These are phyloP conservation scores for Colletotrichum tropicicola DNA, from an alignment of 2,329 filamentous ascomycete genomes.

Conservation along the genomic window DNA sequence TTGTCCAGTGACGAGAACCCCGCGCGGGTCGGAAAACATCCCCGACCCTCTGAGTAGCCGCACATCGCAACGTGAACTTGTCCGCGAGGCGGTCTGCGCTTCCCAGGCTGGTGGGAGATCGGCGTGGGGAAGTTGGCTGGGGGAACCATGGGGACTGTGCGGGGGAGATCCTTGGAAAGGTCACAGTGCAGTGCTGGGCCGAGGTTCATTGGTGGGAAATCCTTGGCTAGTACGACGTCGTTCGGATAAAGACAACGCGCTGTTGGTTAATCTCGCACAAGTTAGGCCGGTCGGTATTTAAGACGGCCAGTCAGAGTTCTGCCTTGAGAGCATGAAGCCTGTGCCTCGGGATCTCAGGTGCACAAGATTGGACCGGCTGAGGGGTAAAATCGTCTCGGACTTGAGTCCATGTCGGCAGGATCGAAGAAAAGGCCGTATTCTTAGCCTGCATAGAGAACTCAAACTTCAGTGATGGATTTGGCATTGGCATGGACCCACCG, in stretches of 20 bases:
- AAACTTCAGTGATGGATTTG: no score
- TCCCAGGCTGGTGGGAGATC: constrained; percentile 7
- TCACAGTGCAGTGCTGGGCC: constrained; percentile 17
- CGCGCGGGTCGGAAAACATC: constrained; percentile 11
- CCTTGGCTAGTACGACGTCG: background rate
- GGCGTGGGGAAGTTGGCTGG: constrained; percentile 16
- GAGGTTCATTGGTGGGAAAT: constrained; percentile 25
- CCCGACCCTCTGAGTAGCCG: background rate
- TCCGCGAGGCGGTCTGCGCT: constrained; percentile 11
- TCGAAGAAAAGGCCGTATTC: no score
- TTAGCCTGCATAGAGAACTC: no score
- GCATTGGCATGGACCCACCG: no score
- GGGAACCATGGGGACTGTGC: constrained; percentile 4
- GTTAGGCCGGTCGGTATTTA: background rate
- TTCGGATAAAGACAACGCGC: constrained; percentile 23
- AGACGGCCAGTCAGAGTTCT: no score
- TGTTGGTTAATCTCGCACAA: background rate
- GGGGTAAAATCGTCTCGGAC: no score
- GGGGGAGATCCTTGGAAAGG: constrained; percentile 17
- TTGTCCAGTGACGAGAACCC: background rate
- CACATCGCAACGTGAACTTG: background rate
- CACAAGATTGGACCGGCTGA: no score
- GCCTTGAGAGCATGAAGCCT: no score
- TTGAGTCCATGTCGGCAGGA: no score
- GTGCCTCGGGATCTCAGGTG: no score